These are phyloP conservation scores for Metarhizium guizhouense DNA, from an alignment of 2,329 filamentous ascomycete genomes.

Conservation along the genomic window DNA sequence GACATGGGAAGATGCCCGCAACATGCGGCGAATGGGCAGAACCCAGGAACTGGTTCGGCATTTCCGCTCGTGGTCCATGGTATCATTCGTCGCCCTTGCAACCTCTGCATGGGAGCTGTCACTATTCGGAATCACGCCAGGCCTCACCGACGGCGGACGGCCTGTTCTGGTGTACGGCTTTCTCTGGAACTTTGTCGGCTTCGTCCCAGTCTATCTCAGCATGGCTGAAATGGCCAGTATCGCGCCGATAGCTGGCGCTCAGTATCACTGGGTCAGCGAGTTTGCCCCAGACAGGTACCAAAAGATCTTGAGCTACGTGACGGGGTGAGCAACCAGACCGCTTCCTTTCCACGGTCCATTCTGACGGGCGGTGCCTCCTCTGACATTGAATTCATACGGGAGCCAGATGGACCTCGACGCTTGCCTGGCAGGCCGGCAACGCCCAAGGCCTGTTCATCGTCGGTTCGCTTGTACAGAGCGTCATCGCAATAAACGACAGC, in stretches of 20 bases:
- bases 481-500: slow-evolving; percentile 6
- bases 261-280: slow-evolving; percentile 14
- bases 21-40: slow-evolving; percentile 9
- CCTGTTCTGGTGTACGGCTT: slow-evolving; percentile 4
- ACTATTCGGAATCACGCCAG: slow-evolving; percentile 3
- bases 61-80: slow-evolving; percentile 5
- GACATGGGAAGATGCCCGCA: neutral
- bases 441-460: slow-evolving; percentile 7
- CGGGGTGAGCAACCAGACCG: neutral
- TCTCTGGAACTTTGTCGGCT: slow-evolving; percentile 3
- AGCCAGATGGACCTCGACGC: slow-evolving; percentile 8
- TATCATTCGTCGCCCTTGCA: slow-evolving; percentile 5
- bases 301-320: slow-evolving; percentile 20
- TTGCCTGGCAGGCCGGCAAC: slow-evolving; percentile 9
- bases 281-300: slow-evolving; percentile 7
- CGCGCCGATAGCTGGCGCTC: slow-evolving; percentile 14
- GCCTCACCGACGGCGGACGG: slow-evolving; percentile 4
- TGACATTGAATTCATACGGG: neutral
- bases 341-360: no score
- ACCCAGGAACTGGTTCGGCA: slow-evolving; percentile 7
- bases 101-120: slow-evolving; percentile 1
- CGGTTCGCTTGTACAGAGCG: slow-evolving; percentile 7
- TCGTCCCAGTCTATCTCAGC: slow-evolving; percentile 7
- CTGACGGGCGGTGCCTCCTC: no score
- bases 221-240: slow-evolving; percentile 16